Evolutionary conservation across 805 yeast genomes (phyloP).

Genomic region (Wilhelminamyces savonicus): DNA sequence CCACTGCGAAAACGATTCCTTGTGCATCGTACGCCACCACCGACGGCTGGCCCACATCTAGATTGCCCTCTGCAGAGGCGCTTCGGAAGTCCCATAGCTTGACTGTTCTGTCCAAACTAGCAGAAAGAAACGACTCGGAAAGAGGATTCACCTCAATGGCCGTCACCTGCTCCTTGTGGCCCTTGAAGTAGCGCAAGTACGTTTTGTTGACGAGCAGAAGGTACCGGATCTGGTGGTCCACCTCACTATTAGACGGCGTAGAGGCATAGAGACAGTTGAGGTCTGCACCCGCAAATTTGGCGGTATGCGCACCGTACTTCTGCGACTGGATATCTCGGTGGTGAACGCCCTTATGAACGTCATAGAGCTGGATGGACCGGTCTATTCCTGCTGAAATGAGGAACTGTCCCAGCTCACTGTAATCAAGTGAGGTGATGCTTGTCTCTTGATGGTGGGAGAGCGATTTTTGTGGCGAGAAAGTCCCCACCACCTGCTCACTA

Average conservation of each 20-base stretch:
- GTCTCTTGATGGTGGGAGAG: slow-evolving; percentile 46
- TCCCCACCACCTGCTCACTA: background rate
- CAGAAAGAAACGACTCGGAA: slow-evolving; percentile 55
- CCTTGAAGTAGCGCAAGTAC: slow-evolving; percentile 78
- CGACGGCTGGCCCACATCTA: slow-evolving; percentile 47
- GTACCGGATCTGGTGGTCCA: slow-evolving; percentile 69
- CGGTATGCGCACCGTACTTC: slow-evolving; percentile 88
- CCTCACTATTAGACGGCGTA: slow-evolving; percentile 43
- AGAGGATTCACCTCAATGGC: slow-evolving; percentile 69
- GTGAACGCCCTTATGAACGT: slow-evolving; percentile 61
- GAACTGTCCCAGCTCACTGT: slow-evolving; percentile 78
- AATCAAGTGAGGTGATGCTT: slow-evolving; percentile 65
- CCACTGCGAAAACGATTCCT: slow-evolving; percentile 76
- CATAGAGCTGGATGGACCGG: slow-evolving; percentile 80
- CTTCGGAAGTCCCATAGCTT: slow-evolving; percentile 83
- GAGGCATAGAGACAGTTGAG: slow-evolving; percentile 76
- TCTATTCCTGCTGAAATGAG: slow-evolving; percentile 73
- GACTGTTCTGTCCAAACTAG: slow-evolving; percentile 73
- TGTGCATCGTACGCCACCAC: slow-evolving; percentile 75
- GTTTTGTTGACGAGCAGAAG: slow-evolving; percentile 71
- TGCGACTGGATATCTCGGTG: slow-evolving; percentile 68
- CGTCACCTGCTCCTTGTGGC: slow-evolving; percentile 75
- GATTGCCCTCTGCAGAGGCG: slow-evolving; percentile 54
- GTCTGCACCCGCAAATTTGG: slow-evolving; percentile 72
- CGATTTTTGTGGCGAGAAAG: slow-evolving; percentile 24